These are phyloP conservation scores for Pythium scleroteichum DNA, from an alignment of 352 stramenopile species.

Conservation along the genomic window DNA sequence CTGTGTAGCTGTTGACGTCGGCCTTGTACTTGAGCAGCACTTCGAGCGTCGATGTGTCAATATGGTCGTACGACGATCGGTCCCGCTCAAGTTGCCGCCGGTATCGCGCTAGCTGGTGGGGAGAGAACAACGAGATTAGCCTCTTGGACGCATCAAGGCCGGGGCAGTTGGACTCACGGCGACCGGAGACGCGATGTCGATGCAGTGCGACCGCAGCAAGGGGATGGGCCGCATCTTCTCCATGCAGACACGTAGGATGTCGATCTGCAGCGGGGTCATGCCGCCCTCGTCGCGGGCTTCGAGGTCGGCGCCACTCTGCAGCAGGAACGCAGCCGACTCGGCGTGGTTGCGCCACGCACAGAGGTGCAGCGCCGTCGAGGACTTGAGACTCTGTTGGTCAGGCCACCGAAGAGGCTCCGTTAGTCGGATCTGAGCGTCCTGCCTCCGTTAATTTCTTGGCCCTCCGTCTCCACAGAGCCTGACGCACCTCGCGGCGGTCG, in stretches of 20 bases:
- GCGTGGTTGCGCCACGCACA: conserved; percentile 36
- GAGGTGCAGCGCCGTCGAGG: conserved; percentile 38
- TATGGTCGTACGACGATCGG: conserved; percentile 39
- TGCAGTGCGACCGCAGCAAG: conserved; percentile 36
- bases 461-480: no score
- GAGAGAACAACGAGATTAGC: neutral
- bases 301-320: conserved; percentile 35
- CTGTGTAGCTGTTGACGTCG: conserved; percentile 31
- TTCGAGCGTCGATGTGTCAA: conserved; percentile 46
- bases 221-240: conserved; percentile 45
- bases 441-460: no score
- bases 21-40: conserved; percentile 37
- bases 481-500: conserved; percentile 29
- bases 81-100: conserved; percentile 33
- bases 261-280: conserved; percentile 49
- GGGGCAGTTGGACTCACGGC: conserved; percentile 27
- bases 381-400: conserved; percentile 30
- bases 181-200: conserved; percentile 39
- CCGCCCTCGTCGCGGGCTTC: conserved; percentile 37
- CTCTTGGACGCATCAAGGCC: neutral
- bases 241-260: conserved; percentile 43
- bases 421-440: no score
- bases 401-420: neutral
- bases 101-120: conserved; percentile 37
- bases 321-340: conserved; percentile 28